phyloP scores from a whole-genome alignment of 148 eudicot species.

The Silene latifolia region DNA sequence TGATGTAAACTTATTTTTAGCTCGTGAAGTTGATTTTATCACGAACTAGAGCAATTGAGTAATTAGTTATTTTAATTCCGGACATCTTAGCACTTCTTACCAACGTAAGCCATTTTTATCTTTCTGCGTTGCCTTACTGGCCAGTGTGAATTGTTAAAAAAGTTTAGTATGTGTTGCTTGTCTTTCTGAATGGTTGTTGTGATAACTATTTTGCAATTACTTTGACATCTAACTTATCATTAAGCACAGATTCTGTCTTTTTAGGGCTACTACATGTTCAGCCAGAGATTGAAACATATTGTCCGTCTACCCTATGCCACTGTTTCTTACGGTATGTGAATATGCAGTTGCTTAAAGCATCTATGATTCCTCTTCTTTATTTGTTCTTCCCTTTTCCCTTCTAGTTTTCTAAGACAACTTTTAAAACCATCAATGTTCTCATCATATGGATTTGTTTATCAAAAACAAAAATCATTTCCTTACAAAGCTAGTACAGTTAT shows the following conservation, averaged over 20 bases:
- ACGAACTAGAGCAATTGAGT: not conserved
- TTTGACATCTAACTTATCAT: conserved; percentile 1
- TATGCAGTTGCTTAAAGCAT: conserved; percentile 6
- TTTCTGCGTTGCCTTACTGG: not conserved
- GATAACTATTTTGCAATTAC: not conserved
- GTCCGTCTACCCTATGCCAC: conserved; percentile 87
- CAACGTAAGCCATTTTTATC: not conserved
- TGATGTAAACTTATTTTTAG: not conserved
- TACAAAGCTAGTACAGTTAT: too few species aligned
- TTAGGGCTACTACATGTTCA: conserved; percentile 91
- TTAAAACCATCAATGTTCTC: too few species aligned
- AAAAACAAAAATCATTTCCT: too few species aligned
- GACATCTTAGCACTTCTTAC: not conserved
- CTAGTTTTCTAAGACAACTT: not conserved
- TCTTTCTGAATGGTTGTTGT: not conserved
- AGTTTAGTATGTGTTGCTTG: not conserved
- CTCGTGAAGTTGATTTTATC: not conserved
- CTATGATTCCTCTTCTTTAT: conserved; percentile 4
- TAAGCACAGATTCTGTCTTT: conserved; percentile 22
- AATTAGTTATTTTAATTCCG: not conserved
- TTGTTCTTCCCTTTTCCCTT: conserved; percentile 5
- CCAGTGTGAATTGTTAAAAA: not conserved
- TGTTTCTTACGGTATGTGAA: conserved; percentile 70
- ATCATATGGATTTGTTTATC: too few species aligned
- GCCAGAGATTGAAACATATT: conserved; percentile 92